These are phyloP conservation scores for Chrysoporthe austroafricana DNA, from an alignment of 2,329 filamentous ascomycete species.

Conservation along the genomic window DNA sequence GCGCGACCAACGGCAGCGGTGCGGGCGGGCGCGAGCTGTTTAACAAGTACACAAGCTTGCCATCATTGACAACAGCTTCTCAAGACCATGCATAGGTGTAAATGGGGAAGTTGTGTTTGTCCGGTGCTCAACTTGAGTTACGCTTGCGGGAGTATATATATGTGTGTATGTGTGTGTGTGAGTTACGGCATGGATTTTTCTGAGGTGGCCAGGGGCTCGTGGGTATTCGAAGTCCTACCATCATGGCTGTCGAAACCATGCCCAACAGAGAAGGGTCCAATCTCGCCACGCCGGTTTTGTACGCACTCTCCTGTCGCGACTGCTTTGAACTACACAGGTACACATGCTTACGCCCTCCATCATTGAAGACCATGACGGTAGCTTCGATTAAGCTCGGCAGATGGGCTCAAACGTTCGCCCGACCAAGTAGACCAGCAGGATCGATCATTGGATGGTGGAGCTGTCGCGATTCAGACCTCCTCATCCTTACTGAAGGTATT, in stretches of 20 bases:
- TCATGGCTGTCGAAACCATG: not conserved
- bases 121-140: not conserved
- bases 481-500: not conserved
- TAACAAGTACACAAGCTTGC: not conserved
- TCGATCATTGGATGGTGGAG: not conserved
- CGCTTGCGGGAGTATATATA: not conserved
- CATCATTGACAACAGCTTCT: not conserved
- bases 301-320: too few relatives aligned
- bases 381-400: not conserved
- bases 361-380: not conserved
- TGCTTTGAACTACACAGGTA: not conserved
- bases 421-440: not conserved
- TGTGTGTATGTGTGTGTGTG: not conserved
- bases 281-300: not conserved
- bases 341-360: not conserved
- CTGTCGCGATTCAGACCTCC: not conserved
- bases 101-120: not conserved
- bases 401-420: not conserved
- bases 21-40: not conserved
- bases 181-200: not conserved
- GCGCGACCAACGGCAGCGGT: not conserved
- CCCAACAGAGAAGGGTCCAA: not conserved
- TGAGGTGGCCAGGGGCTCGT: not conserved
- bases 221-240: not conserved
- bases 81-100: not conserved